Evolutionary conservation across 2,329 filamentous ascomycete species (phyloP), one percentile per base, ranked within the genome.

Genomic region (Chaetomium sp.): DNA sequence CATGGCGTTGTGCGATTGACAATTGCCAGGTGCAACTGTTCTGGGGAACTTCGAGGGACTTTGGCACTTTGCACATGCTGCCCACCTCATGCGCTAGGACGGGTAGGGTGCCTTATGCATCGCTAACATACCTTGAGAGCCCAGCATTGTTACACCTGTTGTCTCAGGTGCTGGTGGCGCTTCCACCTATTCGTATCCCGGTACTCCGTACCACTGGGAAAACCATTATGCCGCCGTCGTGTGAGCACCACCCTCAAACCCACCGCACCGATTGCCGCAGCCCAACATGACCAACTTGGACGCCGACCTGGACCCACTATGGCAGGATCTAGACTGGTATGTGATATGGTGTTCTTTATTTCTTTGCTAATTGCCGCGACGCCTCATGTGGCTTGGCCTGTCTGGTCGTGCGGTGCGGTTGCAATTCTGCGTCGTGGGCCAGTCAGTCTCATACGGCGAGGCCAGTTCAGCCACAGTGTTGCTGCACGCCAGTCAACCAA

Each of bases 311-410:
- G 86, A 87, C 79, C 83, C 83, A 81, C 80, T 87, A 82, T 92
- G 90, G 90, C 87, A 91, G 74, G 84, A 91, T 76, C 83, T 91
- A 73, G 87, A 92, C 79, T 90, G 88, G 90, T 92, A 84, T 74
- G 87, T 82, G 25, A 7, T 47, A 13, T 38, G 25, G 10, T 47
- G 21, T 51, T 25, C 10, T 47, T 25, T 21, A 25, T 50, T 31
- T 42, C 19, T n/a, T n/a, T 50, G 4, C 35, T 59, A 27, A n/a
- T 55, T 65, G 63, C 21, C 7, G 21, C 53, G 21, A 19, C 33
- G 54, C 31, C 31, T 57, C n/a, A 27, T 45, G 55, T 57, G 55
- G 35, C 16, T 45, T 19, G 13, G 16, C 45, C 9, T 21, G 27
- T n/a, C 27, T n/a, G 2, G 27, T 33, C 42, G 4, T 8, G 21